Base-by-base conservation (phyloP, 1,139 yeast genomes). In the Geotrichum reessii region DNA sequence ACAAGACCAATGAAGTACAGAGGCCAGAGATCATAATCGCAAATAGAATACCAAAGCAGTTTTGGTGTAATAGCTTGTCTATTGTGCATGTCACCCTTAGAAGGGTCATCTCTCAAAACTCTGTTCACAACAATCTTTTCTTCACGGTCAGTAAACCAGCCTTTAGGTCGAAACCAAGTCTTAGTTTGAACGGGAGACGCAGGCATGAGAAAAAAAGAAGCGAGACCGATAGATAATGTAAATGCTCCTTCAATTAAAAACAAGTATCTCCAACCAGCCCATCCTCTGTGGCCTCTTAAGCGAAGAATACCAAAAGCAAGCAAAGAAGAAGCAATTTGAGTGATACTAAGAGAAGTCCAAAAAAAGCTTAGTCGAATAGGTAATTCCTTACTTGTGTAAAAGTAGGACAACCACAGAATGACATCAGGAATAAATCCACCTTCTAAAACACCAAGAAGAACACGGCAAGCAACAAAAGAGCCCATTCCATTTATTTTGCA, bases 11-110 rank as follows among this genome's bases (percentile, higher is more conserved):
- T 71, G 9, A 76, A 60, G 63, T 81, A 81, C n/a, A 84, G 66
- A 1, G 87, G 87, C 81, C 83, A 79, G 60, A 83, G 67, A 67
- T 83, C 84, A 63, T 76, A 81, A 66, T 84, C 87, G 9, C 65
- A 55, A 11, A 83, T 60, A 4, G 84, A 73, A 49, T 69, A 69
- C 65, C 73, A 65, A 42, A 83, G 67, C 55, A 75, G 75, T 57
- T 65, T 73, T 37, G 73, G 69, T 5, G 76, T 69, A 12, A 84
- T 73, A 0, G 83, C 82, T 65, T 84, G 82, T 62, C 88, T 73
- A 65, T 84, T 84, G 68, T 83, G 78, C 87, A 84, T 84, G 61
- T 80, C 84, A 17, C 87, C 86, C 71, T 85, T 84, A 6, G 81
- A 71, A 3, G 88, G 87, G 64, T 84, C 89, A 65, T 84, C 87